Evolutionary conservation across 2,329 filamentous ascomycete species (phyloP), one percentile per base, ranked within the genome.

Genomic region (Blastomyces percursus): DNA sequence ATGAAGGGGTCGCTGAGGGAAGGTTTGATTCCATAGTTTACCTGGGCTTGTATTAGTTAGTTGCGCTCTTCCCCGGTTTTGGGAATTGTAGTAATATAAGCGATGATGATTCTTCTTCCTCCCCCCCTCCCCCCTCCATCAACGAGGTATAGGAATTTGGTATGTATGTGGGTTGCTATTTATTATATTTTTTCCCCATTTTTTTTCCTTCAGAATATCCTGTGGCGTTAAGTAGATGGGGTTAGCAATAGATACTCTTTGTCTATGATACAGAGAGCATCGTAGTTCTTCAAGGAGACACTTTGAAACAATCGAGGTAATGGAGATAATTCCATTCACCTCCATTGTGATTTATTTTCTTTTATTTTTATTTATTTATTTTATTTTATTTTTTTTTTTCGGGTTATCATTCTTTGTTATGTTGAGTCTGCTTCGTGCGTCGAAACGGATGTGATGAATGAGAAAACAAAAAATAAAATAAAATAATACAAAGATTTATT

Each of bases 231-330:
- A 51, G 48, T 51, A 51, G 48, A 5, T 24, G 4, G 3, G 5
- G 6, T 14, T 50, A 24, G 21, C 46, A 50, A 27, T 51, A 27
- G 48, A 12, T 51, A 27, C 27, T 9, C 48, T 27, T 48, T 24
- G 21, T 50, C 21, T 51, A 30, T 51, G 14, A 51, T 30, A 24
- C 16, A 51, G 24, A 30, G 48, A 7, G 24, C 24, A 5, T 51
- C 21, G 24, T 50, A 24, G 12, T 11, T 50, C 46, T 50, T 24
- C 12, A 51, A 8, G 24, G 48, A 14, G 24, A 14, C 19, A 51
- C 24, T 51, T 51, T 51, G 48, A 51, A 51, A 51, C 48, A 51
- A 51, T 51, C 48, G 14, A 51, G 48, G 48, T 51, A 51, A 51
- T 30, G 24, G 48, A 27, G 14, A 50, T 27, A 51, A 51, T 51